Percentiles rank a stretch among this genome's conserved stretches.
These are phyloP conservation scores for Dryadomyces quercivorus DNA, from an alignment of 2,329 filamentous ascomycete species.

Conservation along the genomic window DNA sequence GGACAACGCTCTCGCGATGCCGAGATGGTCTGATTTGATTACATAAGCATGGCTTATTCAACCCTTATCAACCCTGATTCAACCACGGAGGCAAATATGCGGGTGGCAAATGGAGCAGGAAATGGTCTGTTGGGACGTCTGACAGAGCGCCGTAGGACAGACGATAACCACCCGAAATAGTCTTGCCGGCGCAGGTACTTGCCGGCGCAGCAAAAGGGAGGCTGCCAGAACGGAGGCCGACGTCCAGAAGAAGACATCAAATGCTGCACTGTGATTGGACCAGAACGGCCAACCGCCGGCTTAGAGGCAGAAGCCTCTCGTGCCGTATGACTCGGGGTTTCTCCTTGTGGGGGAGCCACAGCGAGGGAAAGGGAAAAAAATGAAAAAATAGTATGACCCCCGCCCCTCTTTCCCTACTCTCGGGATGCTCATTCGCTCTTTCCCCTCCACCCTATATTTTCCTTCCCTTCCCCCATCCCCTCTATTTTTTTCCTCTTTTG, in stretches of 20 bases:
- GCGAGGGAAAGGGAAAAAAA: neutral
- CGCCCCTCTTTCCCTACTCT: conserved; percentile 9
- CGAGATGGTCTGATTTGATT: neutral
- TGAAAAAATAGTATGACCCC: neutral
- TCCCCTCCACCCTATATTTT: conserved; percentile 12
- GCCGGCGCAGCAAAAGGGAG: too few species aligned
- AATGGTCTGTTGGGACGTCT: neutral
- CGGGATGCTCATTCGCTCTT: conserved; percentile 9
- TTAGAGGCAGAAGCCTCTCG: neutral
- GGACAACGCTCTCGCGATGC: too few species aligned
- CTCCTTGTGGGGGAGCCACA: neutral
- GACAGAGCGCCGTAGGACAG: too few species aligned
- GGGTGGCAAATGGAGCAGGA: neutral
- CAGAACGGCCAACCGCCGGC: neutral
- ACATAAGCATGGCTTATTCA: neutral
- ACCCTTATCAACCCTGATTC: neutral
- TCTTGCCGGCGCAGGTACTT: too few species aligned
- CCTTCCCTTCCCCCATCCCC: conserved; percentile 6
- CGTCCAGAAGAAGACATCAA: too few species aligned
- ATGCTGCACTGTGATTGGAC: neutral
- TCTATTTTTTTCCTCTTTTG: conserved; percentile 9
- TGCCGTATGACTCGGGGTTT: neutral
- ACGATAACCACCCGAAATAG: too few species aligned
- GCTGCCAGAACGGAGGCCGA: too few species aligned
- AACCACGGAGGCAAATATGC: neutral